Conservation (phyloP, 768 basidiomycete species). For the Fomitopsis pulvina region DNA sequence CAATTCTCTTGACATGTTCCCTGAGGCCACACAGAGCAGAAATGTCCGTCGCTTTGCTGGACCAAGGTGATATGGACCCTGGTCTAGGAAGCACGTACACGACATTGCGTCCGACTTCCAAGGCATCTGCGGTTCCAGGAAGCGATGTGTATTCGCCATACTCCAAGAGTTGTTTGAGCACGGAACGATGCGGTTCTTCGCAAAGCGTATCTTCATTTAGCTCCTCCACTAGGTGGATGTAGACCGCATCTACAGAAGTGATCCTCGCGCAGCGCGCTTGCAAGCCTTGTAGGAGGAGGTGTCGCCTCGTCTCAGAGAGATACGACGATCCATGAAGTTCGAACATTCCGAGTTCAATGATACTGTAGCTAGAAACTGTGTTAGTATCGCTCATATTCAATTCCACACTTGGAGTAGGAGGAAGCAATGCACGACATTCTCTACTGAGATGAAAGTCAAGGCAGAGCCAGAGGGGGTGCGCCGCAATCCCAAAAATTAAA, state of each 20-base stretch:
- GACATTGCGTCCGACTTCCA: slow-evolving; percentile 33
- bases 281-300: slow-evolving; percentile 55
- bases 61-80: slow-evolving; percentile 97
- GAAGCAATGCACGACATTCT: no score
- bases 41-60: slow-evolving; percentile 98
- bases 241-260: slow-evolving; percentile 71
- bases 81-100: slow-evolving; percentile 76
- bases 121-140: slow-evolving; percentile 32
- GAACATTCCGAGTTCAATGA: slow-evolving; percentile 62
- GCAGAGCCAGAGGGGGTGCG: no score
- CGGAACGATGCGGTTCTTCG: slow-evolving; percentile 36
- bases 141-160: slow-evolving; percentile 78
- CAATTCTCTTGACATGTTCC: slow-evolving; percentile 67
- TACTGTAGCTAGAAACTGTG: no score
- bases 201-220: slow-evolving; percentile 43
- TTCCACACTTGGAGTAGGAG: no score
- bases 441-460: no score
- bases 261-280: slow-evolving; percentile 47
- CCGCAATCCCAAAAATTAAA: no score
- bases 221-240: slow-evolving; percentile 69
- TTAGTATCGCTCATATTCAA: no score
- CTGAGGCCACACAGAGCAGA: slow-evolving; percentile 79
- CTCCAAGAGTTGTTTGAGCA: slow-evolving; percentile 65
- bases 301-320: slow-evolving; percentile 64
- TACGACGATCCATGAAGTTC: slow-evolving; percentile 73